Evolutionary conservation across 2,329 filamentous ascomycete species (phyloP).

Genomic region (Pseudofabraea citricarpa): DNA sequence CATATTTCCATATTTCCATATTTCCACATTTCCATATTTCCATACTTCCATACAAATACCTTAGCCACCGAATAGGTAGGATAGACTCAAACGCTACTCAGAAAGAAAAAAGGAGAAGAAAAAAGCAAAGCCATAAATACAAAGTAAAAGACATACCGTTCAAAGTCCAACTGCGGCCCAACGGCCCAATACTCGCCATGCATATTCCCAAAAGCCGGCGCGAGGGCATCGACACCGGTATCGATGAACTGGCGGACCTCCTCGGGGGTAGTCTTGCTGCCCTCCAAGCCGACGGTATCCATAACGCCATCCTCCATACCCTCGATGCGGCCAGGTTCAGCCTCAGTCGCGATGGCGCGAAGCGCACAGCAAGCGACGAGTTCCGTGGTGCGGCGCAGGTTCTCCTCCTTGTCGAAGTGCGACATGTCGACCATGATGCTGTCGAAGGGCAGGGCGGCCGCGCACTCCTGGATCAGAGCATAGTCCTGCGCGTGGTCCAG

Average conservation of each 20-base stretch:
- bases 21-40: too few relatives aligned
- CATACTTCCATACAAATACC: too few relatives aligned
- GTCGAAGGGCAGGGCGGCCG: constrained; percentile 54
- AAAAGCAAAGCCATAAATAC: background rate
- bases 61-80: too few relatives aligned
- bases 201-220: constrained; percentile 64
- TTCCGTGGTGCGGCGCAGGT: constrained; percentile 58
- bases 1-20: too few relatives aligned
- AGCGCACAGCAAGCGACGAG: constrained; percentile 59
- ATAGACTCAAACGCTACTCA: background rate
- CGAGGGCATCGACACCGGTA: constrained; percentile 65
- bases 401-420: constrained; percentile 67
- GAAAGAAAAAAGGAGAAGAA: background rate
- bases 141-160: constrained; percentile 32
- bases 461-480: constrained; percentile 51
- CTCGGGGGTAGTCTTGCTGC: constrained; percentile 56
- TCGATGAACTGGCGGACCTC: constrained; percentile 57
- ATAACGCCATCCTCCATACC: constrained; percentile 71
- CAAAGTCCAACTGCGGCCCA: constrained; percentile 38
- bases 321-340: constrained; percentile 67
- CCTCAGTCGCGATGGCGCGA: constrained; percentile 63
- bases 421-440: constrained; percentile 76
- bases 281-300: constrained; percentile 59
- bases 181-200: constrained; percentile 52
- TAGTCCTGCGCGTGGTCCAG: constrained; percentile 63